These are phyloP conservation scores for Cladorrhinum sp. DNA, from an alignment of 2,329 filamentous ascomycete species.

Conservation along the genomic window DNA sequence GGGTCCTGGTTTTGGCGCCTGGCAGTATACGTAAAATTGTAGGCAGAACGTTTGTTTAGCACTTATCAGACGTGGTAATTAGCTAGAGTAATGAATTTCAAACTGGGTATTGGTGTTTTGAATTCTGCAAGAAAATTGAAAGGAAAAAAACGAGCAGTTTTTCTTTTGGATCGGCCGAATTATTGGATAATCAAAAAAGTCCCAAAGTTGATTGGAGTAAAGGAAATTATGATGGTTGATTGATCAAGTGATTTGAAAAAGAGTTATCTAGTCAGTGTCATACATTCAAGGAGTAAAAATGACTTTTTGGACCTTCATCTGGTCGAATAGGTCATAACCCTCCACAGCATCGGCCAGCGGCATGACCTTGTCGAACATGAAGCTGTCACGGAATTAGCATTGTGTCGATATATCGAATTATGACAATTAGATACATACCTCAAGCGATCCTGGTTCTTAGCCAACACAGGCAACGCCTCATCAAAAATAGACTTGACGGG, in stretches of 20 bases:
- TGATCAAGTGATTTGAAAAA: too few species aligned
- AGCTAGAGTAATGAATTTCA: too few species aligned
- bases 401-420: neutral
- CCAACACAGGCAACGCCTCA: conserved; percentile 61
- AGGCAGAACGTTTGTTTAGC: too few species aligned
- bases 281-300: conserved; percentile 59
- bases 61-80: too few species aligned
- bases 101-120: too few species aligned
- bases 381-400: conserved; percentile 43
- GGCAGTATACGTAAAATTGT: conserved; percentile 30
- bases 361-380: conserved; percentile 76
- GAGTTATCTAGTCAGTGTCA: too few species aligned
- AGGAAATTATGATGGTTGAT: too few species aligned
- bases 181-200: too few species aligned
- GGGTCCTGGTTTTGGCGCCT: conserved; percentile 26
- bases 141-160: too few species aligned
- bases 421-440: conserved; percentile 48
- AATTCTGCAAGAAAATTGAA: too few species aligned
- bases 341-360: conserved; percentile 63
- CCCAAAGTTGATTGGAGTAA: too few species aligned
- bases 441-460: conserved; percentile 63
- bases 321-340: conserved; percentile 69
- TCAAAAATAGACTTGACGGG: conserved; percentile 69
- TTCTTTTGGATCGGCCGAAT: too few species aligned
- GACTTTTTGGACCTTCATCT: conserved; percentile 72